phyloP scores from a whole-genome alignment of 2,329 filamentous ascomycete genomes.

The Leptosphaerulina australis region DNA sequence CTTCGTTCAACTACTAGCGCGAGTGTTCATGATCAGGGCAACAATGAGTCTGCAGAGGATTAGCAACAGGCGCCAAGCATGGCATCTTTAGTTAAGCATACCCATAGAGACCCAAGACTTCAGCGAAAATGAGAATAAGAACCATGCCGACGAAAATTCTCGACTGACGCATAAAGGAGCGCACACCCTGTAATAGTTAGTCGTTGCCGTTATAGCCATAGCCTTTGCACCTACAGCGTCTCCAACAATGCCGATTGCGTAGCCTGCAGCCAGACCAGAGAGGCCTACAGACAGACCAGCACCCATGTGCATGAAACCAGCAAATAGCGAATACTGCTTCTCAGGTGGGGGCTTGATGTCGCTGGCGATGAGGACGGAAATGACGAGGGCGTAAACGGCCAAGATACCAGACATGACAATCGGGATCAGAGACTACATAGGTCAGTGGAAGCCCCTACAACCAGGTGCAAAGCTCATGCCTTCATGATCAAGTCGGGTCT shows the following conservation, averaged over 20 bases:
- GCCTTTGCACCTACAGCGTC: constrained; percentile 68
- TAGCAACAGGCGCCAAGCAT: constrained; percentile 8
- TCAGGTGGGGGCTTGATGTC: constrained; percentile 76
- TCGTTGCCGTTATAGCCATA: not conserved
- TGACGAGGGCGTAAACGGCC: constrained; percentile 95
- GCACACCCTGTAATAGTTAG: constrained; percentile 66
- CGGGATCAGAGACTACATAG: constrained; percentile 73
- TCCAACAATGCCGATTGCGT: constrained; percentile 90
- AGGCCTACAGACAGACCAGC: constrained; percentile 79
- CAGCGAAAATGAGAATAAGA: constrained; percentile 95
- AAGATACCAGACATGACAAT: constrained; percentile 99
- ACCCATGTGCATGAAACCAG: constrained; percentile 91
- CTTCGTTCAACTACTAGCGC: constrained; percentile 64
- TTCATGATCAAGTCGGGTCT: constrained; percentile 91
- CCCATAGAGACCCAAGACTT: constrained; percentile 97
- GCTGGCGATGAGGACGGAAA: constrained; percentile 92
- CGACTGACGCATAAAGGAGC: constrained; percentile 95
- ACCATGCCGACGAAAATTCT: constrained; percentile 99
- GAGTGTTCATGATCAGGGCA: constrained; percentile 89
- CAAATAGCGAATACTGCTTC: constrained; percentile 81
- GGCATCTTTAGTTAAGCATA: constrained; percentile 53
- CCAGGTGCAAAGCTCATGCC: constrained; percentile 55
- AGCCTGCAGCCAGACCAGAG: constrained; percentile 49
- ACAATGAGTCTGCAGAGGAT: constrained; percentile 76
- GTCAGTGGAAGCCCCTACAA: constrained; percentile 27